These are phyloP conservation scores for Kwoniella dejecticola DNA, from an alignment of 768 basidiomycete species.

Conservation along the genomic window DNA sequence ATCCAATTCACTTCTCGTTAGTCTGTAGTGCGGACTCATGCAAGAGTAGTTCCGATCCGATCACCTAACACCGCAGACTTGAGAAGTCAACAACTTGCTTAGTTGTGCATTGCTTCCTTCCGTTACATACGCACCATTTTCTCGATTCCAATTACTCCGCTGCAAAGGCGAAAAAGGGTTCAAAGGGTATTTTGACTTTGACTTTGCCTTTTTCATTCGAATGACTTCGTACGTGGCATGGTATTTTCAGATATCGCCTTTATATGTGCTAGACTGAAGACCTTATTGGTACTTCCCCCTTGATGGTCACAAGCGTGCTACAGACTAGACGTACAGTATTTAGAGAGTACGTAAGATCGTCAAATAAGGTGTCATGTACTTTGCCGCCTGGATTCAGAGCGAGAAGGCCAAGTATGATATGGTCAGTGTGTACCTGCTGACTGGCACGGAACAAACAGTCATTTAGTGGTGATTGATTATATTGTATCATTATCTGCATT, in stretches of 20 bases:
- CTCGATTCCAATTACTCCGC: background rate
- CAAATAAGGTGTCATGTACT: background rate
- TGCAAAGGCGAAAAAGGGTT: background rate
- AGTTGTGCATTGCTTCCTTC: background rate
- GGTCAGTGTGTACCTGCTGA: too few species aligned
- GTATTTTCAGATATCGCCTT: background rate
- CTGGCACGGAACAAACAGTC: too few species aligned
- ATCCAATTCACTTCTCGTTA: background rate
- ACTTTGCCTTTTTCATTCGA: background rate
- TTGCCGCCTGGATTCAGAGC: background rate
- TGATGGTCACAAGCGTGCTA: background rate
- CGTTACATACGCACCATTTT: too few species aligned
- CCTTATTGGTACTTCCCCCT: background rate
- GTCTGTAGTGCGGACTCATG: background rate
- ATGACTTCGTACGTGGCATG: background rate
- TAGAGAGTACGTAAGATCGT: constrained; percentile 13
- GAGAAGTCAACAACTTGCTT: background rate
- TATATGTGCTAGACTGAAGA: too few species aligned
- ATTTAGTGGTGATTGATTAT: too few species aligned
- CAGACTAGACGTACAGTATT: background rate
- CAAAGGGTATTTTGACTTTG: constrained; percentile 14
- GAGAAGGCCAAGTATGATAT: too few species aligned
- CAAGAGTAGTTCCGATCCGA: constrained; percentile 3
- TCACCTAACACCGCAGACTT: background rate
- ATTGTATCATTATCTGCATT: too few species aligned